Evolutionary conservation across 306 rosid species (phyloP).

Genomic region (Mimosa pudica): DNA sequence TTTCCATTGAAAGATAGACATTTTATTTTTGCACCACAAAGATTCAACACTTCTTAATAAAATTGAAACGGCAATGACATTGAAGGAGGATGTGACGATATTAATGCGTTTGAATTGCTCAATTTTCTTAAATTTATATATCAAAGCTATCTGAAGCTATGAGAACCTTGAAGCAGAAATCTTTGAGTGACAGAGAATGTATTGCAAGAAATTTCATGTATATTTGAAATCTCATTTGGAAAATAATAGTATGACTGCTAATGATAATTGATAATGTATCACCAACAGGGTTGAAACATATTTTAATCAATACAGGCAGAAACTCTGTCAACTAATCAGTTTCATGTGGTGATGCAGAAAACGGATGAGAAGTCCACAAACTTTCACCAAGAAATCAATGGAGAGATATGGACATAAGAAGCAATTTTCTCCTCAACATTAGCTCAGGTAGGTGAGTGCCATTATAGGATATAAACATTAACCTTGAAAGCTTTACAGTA

Average conservation of each 20-base stretch:
- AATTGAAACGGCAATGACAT: background rate
- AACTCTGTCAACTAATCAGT: conserved; percentile 29
- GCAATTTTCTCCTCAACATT: conserved; percentile 43
- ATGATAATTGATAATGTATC: conserved; percentile 35
- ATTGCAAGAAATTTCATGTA: conserved; percentile 37
- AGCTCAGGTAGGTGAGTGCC: conserved; percentile 35
- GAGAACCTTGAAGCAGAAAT: background rate
- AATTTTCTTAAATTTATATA: background rate
- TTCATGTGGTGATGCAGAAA: too few relatives aligned
- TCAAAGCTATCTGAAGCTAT: background rate
- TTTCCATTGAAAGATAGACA: background rate
- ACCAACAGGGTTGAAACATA: conserved; percentile 7
- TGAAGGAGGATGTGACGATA: background rate
- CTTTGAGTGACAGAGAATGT: conserved; percentile 19
- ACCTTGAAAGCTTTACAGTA: conserved; percentile 60
- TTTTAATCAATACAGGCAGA: conserved; percentile 14
- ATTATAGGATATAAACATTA: conserved; percentile 23
- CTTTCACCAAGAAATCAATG: conserved; percentile 46
- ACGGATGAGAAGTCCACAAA: too few relatives aligned
- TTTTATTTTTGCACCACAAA: background rate
- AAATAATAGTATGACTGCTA: conserved; percentile 39
- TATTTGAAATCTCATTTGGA: conserved; percentile 26
- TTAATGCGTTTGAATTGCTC: background rate
- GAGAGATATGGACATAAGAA: conserved; percentile 53
- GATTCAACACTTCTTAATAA: background rate